Base-by-base conservation (phyloP, 441 rosid species). In the Cnidoscolus chayamansa region DNA sequence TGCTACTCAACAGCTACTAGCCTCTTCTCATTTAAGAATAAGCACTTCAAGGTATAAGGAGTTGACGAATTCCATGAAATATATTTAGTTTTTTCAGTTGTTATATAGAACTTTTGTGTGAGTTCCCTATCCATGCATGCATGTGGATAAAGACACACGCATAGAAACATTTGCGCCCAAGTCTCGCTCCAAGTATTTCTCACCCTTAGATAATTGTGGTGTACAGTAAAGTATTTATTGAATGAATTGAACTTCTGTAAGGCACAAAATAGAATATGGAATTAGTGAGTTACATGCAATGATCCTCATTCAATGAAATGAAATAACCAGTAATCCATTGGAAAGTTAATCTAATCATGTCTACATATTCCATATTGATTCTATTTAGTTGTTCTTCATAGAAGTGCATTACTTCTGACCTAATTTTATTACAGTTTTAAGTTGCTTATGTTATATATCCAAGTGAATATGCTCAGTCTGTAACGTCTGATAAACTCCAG, bases 1-100 rank as follows among this genome's bases (percentile, higher is more conserved):
- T 79, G 81, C 90, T 15, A 85, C 88, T 76, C 98, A 91, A 83
- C 98, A 93, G 84, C 90, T 93, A 56, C 88, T 93, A 19, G 86
- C 97, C 75, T 91, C 96, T 72, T 85, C 86, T 83, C 84, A 88
- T 78, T 80, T 91, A 74, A 86, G 98, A 73, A 90, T 93, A 77
- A 93, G 85, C 77, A 91, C 96, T 72, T 89, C 98, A 72, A 91
- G 93, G 98, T 93, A 86, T 72, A 71, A 1, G 32, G 71, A 78
- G 65, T 74, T 73, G 65, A 25, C 51, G 43, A 7, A 63, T 59
- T 57, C 61, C n/a, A 11, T 56, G 13, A 37, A 59, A 47, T 25
- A 25, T 25, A 25, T 25, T 25, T 25, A 25, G 25, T 25, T 25
- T 25, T 25, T 25, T 25, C 25, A 25, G 25, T 25, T 25, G 25